Evolutionary conservation across 352 stramenopile species (phyloP).

Genomic region (Phytophthora cryptogea): DNA sequence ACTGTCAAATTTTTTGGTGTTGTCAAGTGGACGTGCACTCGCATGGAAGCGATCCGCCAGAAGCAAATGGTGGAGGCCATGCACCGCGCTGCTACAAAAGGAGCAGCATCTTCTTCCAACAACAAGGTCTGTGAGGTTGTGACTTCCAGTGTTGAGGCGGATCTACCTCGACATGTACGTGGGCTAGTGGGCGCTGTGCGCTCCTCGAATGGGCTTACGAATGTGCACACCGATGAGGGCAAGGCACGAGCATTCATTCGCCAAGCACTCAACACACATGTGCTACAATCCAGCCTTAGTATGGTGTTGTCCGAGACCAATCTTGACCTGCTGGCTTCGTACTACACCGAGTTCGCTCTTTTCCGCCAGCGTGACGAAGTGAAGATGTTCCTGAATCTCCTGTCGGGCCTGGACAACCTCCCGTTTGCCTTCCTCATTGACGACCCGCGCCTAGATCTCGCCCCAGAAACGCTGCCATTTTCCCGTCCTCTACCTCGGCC

Average conservation of each 20-base stretch:
- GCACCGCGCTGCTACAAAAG: conserved; percentile 43
- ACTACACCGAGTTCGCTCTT: conserved; percentile 80
- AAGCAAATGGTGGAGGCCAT: conserved; percentile 71
- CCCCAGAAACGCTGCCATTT: conserved; percentile 77
- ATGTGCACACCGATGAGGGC: conserved; percentile 73
- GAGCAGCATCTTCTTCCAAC: conserved; percentile 15
- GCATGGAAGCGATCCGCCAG: conserved; percentile 73
- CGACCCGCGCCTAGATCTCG: conserved; percentile 64
- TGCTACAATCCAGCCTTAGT: conserved; percentile 69
- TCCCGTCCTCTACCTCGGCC: conserved; percentile 59
- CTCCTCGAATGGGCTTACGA: conserved; percentile 58
- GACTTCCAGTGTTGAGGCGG: conserved; percentile 70
- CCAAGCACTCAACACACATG: conserved; percentile 84
- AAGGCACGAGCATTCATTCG: conserved; percentile 79
- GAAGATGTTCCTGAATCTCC: conserved; percentile 73
- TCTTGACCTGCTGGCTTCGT: conserved; percentile 73
- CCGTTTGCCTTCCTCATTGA: conserved; percentile 85
- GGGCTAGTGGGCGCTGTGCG: conserved; percentile 70
- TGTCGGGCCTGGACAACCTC: conserved; percentile 66
- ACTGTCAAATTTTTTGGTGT: conserved; percentile 88
- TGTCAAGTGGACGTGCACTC: conserved; percentile 86
- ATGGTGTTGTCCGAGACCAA: conserved; percentile 78
- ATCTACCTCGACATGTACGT: conserved; percentile 70
- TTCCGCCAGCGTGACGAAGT: conserved; percentile 82
- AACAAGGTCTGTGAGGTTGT: conserved; percentile 66